phyloP scores from a whole-genome alignment of 2,329 filamentous ascomycete species.

The Fonsecaea erecta region DNA sequence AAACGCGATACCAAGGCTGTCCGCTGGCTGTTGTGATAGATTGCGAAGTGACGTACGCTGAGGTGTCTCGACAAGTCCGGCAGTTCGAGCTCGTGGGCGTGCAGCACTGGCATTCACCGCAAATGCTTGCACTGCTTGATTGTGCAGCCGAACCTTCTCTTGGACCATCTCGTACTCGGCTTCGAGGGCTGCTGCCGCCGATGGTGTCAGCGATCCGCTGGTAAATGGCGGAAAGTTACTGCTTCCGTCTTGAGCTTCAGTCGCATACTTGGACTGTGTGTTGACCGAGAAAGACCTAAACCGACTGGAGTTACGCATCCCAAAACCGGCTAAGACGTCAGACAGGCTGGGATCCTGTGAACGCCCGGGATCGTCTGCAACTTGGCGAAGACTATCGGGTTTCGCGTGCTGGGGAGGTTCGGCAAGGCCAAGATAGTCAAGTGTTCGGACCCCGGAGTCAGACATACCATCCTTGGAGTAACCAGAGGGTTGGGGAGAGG shows the following conservation, averaged over 20 bases:
- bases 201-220: conserved; percentile 64
- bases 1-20: conserved; percentile 23
- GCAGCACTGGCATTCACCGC: conserved; percentile 80
- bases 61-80: conserved; percentile 82
- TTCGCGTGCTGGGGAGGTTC: conserved; percentile 85
- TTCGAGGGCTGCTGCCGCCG: conserved; percentile 58
- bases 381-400: conserved; percentile 71
- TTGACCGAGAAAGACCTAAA: conserved; percentile 99
- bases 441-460: conserved; percentile 86
- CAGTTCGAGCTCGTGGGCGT: conserved; percentile 86
- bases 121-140: conserved; percentile 90
- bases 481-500: conserved; percentile 82
- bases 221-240: conserved; percentile 59
- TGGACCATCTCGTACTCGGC: conserved; percentile 66
- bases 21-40: conserved; percentile 65
- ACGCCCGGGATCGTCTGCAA: conserved; percentile 55
- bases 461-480: conserved; percentile 83
- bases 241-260: conserved; percentile 79
- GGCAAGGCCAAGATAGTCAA: conserved; percentile 93
- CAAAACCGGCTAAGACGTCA: conserved; percentile 75
- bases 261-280: conserved; percentile 93
- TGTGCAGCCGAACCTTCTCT: conserved; percentile 81
- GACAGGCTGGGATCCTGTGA: conserved; percentile 55
- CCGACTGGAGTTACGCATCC: conserved; percentile 77
- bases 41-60: conserved; percentile 67